Conservation (phyloP, 78 protist species). For the Ministeria vibrans region DNA sequence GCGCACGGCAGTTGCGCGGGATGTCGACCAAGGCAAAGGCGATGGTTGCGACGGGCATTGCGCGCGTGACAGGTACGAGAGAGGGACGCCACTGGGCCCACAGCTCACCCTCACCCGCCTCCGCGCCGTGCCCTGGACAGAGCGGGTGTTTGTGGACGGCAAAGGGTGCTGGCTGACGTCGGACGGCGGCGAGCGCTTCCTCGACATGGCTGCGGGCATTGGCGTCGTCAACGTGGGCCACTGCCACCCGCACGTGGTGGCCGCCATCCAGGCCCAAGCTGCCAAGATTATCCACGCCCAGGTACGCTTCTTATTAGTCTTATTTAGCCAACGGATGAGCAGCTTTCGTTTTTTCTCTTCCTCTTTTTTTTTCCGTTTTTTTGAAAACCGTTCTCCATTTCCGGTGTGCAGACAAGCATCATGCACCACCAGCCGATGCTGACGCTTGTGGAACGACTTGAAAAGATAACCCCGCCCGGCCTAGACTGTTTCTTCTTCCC, state of each 20-base stretch:
- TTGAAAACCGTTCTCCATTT: too few relatives aligned
- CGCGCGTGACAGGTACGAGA: too few relatives aligned
- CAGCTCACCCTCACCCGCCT: too few relatives aligned
- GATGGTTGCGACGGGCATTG: too few relatives aligned
- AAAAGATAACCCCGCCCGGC: slow-evolving; percentile 4
- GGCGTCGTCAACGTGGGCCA: slow-evolving; percentile 49
- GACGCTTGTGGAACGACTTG: slow-evolving; percentile 16
- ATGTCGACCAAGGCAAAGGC: too few relatives aligned
- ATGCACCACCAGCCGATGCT: slow-evolving; percentile 9
- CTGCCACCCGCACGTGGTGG: slow-evolving; percentile 52
- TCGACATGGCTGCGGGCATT: slow-evolving; percentile 52
- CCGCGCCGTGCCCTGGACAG: slow-evolving; percentile 9
- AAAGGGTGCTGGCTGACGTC: slow-evolving; percentile 8
- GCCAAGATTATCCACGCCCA: slow-evolving; percentile 35
- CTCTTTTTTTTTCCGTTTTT: too few relatives aligned
- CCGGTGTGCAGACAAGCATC: slow-evolving; percentile 7
- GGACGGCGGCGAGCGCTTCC: slow-evolving; percentile 9
- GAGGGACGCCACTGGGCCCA: too few relatives aligned
- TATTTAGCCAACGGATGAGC: background rate
- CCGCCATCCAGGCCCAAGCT: slow-evolving; percentile 37
- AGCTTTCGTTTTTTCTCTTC: too few relatives aligned
- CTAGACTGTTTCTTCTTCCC: background rate
- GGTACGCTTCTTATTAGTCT: background rate
- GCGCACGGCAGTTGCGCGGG: too few relatives aligned
- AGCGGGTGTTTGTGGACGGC: slow-evolving; percentile 2